phyloP scores from a whole-genome alignment of 345 rosid genomes.

The Excoecaria cochinchinensis region DNA sequence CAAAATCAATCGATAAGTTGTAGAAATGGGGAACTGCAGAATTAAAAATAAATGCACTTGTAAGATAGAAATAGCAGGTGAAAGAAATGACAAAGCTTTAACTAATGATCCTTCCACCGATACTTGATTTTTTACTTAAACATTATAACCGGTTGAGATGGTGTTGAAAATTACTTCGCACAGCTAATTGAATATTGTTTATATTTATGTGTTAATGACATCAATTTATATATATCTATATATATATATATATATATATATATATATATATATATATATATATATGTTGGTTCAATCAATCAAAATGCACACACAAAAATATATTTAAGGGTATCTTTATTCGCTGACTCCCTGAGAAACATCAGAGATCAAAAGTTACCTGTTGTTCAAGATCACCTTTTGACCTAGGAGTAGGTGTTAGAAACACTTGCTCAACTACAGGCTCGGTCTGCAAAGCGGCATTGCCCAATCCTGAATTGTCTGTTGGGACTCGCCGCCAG shows the following conservation, averaged over 20 bases:
- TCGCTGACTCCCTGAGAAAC: not conserved
- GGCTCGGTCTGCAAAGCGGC: conserved; percentile 93
- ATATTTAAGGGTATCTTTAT: too few species aligned
- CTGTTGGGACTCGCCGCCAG: conserved; percentile 90
- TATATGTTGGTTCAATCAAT: too few species aligned
- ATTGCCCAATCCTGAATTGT: conserved; percentile 78
- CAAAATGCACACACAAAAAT: too few species aligned
- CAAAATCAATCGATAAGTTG: not conserved
- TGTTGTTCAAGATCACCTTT: conserved; percentile 88
- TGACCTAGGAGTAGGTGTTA: conserved; percentile 63
- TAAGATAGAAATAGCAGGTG: not conserved
- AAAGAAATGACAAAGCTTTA: not conserved
- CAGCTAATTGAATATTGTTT: not conserved
- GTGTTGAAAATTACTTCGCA: not conserved
- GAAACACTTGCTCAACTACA: conserved; percentile 88
- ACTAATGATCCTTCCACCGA: not conserved
- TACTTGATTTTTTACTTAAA: not conserved
- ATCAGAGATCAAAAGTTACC: conserved; percentile 36
- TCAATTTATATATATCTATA: too few species aligned
- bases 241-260: too few species aligned
- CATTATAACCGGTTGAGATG: not conserved
- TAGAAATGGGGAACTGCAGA: not conserved
- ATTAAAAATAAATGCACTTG: not conserved
- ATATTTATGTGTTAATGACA: too few species aligned
- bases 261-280: too few species aligned